Conservation (phyloP, 257 asterid species). For the Rauvolfia tetraphylla region DNA sequence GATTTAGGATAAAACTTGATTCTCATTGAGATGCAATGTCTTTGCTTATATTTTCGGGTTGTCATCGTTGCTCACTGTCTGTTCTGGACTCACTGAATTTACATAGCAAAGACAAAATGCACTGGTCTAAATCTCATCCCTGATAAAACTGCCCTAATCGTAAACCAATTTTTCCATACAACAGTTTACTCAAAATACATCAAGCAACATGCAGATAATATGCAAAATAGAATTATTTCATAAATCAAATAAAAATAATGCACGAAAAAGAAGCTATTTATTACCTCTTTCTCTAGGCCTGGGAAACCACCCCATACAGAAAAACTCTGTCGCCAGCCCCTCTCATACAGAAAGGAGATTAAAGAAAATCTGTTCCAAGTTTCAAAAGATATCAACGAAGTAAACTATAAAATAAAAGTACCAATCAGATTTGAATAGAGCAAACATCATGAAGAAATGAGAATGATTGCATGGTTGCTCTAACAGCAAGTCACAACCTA, state of each 20-base stretch:
- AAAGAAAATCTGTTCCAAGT: conserved; percentile 45
- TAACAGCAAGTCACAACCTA: background rate
- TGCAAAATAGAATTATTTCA: background rate
- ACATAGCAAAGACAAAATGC: background rate
- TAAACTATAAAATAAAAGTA: conserved; percentile 11
- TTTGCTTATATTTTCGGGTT: background rate
- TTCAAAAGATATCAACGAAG: background rate
- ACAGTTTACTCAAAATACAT: background rate
- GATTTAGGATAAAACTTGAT: background rate
- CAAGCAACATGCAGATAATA: background rate
- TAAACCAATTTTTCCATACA: background rate
- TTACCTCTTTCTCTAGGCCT: conserved; percentile 88
- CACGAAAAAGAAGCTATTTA: background rate
- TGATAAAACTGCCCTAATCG: background rate
- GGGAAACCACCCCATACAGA: conserved; percentile 74
- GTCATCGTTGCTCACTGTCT: background rate
- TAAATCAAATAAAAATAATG: background rate
- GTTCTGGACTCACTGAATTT: no score
- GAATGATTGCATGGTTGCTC: background rate
- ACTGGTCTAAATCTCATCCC: background rate
- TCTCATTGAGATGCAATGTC: background rate
- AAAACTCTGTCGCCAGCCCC: conserved; percentile 93
- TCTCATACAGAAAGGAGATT: conserved; percentile 80
- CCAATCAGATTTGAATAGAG: conserved; percentile 7
- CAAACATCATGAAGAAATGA: background rate